Percentiles rank a stretch among this genome's conserved stretches.
Evolutionary conservation across 345 rosid species (phyloP).

Genomic region (Passiflora organensis): DNA sequence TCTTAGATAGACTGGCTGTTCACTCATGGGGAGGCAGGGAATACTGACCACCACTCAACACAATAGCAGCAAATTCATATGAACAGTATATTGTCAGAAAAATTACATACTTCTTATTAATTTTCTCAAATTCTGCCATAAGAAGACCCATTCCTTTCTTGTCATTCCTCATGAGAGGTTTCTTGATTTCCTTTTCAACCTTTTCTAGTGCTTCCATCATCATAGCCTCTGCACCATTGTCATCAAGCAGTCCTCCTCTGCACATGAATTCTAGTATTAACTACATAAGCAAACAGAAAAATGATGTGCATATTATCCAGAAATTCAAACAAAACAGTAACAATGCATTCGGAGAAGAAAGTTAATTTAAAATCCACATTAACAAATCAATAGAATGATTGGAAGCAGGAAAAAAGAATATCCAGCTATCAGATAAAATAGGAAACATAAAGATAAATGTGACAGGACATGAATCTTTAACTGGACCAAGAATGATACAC

Average conservation of each 20-base stretch:
- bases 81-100: background rate
- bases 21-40: too few relatives aligned
- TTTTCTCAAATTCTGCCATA: conserved; percentile 79
- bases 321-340: background rate
- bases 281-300: background rate
- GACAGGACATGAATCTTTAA: background rate
- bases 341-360: background rate
- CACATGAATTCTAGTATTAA: conserved; percentile 5
- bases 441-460: background rate
- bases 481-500: background rate
- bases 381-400: background rate
- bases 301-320: background rate
- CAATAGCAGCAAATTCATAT: background rate
- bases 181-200: conserved; percentile 82
- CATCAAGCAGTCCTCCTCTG: conserved; percentile 84
- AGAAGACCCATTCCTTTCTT: conserved; percentile 89
- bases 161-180: conserved; percentile 89
- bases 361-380: background rate
- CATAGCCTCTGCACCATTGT: conserved; percentile 88
- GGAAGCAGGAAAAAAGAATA: background rate
- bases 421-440: background rate
- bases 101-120: conserved; percentile 67
- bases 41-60: too few relatives aligned
- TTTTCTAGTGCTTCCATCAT: conserved; percentile 94
- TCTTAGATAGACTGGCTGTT: too few relatives aligned